Conservation (phyloP, 495 filamentous ascomycete genomes). For the Penicillium dipodomyicola region DNA sequence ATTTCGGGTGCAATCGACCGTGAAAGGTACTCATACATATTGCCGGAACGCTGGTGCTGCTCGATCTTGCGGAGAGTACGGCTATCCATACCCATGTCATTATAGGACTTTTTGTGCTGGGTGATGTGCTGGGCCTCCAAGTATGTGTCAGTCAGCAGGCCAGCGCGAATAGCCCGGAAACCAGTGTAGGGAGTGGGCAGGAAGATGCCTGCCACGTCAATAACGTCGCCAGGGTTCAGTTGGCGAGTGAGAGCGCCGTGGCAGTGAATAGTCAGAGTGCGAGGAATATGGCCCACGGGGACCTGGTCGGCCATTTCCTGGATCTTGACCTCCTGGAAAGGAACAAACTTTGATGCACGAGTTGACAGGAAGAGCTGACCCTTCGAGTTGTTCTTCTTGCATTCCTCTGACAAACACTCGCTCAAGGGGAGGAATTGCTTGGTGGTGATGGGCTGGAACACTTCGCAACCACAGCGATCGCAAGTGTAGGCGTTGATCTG, state of each 20-base stretch:
- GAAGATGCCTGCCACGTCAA: constrained; percentile 93
- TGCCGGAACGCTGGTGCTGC: constrained; percentile 73
- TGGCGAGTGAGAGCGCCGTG: constrained; percentile 80
- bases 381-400: constrained; percentile 83
- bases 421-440: constrained; percentile 86
- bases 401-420: constrained; percentile 83
- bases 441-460: constrained; percentile 92
- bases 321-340: constrained; percentile 98
- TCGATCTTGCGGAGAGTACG: constrained; percentile 76
- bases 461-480: constrained; percentile 92
- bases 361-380: constrained; percentile 92
- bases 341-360: constrained; percentile 91
- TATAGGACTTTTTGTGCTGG: constrained; percentile 97
- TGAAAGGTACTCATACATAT: constrained; percentile 90
- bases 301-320: constrained; percentile 99
- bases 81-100: constrained; percentile 76
- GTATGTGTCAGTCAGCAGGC: constrained; percentile 93
- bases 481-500: constrained; percentile 97
- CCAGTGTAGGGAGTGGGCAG: constrained; percentile 96
- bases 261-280: constrained; percentile 83
- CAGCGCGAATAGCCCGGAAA: constrained; percentile 93
- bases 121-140: constrained; percentile 88
- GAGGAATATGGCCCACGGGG: constrained; percentile 93
- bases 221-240: constrained; percentile 89
- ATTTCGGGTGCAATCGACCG: constrained; percentile 98